These are phyloP conservation scores for Kuraishia hungarica DNA, from an alignment of 805 yeast species.

Conservation along the genomic window DNA sequence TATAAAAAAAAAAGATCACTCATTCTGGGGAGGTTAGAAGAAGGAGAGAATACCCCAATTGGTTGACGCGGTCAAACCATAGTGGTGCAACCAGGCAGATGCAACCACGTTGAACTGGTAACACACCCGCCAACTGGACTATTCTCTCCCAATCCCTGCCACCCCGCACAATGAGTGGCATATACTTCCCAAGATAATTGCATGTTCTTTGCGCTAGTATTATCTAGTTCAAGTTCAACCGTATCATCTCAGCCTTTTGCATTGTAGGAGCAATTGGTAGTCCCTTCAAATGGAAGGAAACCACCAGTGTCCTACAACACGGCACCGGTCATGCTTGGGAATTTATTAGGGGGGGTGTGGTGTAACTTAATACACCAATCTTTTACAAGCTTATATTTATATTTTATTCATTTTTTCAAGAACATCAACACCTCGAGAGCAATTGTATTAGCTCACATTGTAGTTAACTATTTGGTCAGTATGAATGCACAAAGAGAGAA, in stretches of 20 bases:
- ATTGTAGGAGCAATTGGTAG: neutral
- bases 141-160: neutral
- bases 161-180: neutral
- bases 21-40: no score
- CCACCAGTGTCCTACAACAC: neutral
- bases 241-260: conserved; percentile 28
- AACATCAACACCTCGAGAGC: neutral
- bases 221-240: conserved; percentile 36
- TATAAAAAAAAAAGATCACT: conserved; percentile 5
- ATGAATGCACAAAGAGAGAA: neutral
- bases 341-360: no score
- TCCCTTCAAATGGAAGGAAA: neutral
- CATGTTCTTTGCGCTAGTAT: conserved; percentile 34
- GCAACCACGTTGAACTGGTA: no score
- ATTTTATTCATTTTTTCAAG: neutral
- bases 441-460: neutral
- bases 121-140: neutral
- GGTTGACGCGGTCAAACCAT: no score
- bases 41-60: no score
- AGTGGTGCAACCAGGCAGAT: no score
- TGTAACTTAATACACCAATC: neutral
- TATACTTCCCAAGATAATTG: conserved; percentile 8
- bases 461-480: neutral
- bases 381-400: neutral
- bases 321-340: conserved; percentile 19